Evolutionary conservation across 768 basidiomycete genomes (phyloP).

Genomic region (Auriscalpium orientale): DNA sequence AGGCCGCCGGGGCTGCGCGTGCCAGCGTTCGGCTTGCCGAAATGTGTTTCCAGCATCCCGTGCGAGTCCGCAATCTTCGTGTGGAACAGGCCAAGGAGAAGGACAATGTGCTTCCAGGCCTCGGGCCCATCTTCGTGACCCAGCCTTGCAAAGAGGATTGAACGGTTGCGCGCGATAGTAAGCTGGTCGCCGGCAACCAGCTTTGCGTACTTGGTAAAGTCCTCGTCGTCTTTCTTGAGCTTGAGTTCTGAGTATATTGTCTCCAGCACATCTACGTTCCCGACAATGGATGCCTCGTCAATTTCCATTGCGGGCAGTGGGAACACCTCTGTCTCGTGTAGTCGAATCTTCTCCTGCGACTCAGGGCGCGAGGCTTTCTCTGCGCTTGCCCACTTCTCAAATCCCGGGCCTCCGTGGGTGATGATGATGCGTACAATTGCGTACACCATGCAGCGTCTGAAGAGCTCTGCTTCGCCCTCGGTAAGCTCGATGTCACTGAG

Average conservation of each 20-base stretch:
- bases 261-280: constrained; percentile 28
- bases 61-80: too few relatives aligned
- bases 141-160: too few relatives aligned
- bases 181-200: constrained; percentile 18
- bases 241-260: constrained; percentile 22
- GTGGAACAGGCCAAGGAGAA: too few relatives aligned
- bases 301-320: constrained; percentile 29
- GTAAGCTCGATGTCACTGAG: too few relatives aligned
- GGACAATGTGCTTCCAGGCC: too few relatives aligned
- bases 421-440: constrained; percentile 26
- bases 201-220: constrained; percentile 6
- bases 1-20: too few relatives aligned
- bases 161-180: too few relatives aligned
- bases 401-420: constrained; percentile 22
- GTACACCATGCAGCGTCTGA: constrained; percentile 9
- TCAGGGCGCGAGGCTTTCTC: constrained; percentile 14
- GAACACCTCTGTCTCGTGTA: constrained; percentile 22
- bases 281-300: constrained; percentile 27
- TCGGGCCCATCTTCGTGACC: too few relatives aligned
- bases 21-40: too few relatives aligned
- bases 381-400: constrained; percentile 18
- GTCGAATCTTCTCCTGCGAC: constrained; percentile 19
- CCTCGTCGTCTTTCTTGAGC: constrained; percentile 1
- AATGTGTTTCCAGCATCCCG: too few relatives aligned
- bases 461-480: neutral